A percentile compares a stretch with the other conserved stretches of the same genome.
phyloP scores from a whole-genome alignment of 352 stramenopile species.

The Phytophthora vignae region DNA sequence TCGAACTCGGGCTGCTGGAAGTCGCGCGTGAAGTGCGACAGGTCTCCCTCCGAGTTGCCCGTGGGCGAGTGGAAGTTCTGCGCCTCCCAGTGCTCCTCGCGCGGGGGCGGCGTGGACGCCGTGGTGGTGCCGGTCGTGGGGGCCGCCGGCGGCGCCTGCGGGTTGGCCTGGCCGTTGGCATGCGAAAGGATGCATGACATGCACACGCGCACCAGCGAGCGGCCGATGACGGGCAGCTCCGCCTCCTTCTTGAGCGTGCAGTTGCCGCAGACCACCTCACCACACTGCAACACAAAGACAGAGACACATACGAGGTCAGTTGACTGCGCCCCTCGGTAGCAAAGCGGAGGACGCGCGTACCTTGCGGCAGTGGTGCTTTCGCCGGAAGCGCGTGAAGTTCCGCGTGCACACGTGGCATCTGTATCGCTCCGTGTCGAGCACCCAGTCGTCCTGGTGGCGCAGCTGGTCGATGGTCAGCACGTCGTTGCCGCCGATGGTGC shows the following conservation, averaged over 20 bases:
- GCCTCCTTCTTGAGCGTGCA: conserved; percentile 90
- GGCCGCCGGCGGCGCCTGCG: conserved; percentile 59
- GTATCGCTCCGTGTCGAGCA: conserved; percentile 88
- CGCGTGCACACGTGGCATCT: conserved; percentile 89
- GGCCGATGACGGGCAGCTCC: conserved; percentile 85
- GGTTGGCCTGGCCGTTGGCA: conserved; percentile 80
- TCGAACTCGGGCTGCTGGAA: conserved; percentile 86
- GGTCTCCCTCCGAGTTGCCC: conserved; percentile 78
- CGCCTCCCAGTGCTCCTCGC: conserved; percentile 68
- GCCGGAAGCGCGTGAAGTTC: conserved; percentile 90
- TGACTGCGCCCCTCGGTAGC: background rate
- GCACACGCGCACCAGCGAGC: conserved; percentile 86
- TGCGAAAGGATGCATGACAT: conserved; percentile 92
- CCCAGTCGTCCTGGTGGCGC: conserved; percentile 89
- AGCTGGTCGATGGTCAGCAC: conserved; percentile 91
- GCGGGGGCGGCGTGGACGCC: conserved; percentile 53
- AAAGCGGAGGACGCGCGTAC: conserved; percentile 26
- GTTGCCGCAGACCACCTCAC: conserved; percentile 89
- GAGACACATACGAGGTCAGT: conserved; percentile 5
- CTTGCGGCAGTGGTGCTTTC: conserved; percentile 92
- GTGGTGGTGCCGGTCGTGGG: conserved; percentile 43
- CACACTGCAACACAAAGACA: conserved; percentile 54
- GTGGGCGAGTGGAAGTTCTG: conserved; percentile 88
- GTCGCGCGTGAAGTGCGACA: conserved; percentile 80
- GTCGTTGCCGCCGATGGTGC: conserved; percentile 80